Evolutionary conservation across 192 early-diverging fungal genomes (phyloP).

Genomic region (Mortierella alpina): DNA sequence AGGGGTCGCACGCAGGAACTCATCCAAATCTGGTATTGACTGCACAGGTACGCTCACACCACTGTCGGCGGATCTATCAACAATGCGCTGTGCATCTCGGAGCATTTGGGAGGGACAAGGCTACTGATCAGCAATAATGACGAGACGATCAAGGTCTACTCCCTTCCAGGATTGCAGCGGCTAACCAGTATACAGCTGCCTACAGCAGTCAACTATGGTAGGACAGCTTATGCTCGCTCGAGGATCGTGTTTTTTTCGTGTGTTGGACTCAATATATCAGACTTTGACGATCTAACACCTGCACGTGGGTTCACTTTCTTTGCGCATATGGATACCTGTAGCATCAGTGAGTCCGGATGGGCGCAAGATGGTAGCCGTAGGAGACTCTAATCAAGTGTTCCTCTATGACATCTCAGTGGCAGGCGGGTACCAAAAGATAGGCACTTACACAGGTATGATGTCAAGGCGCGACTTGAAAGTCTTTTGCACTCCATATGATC

Average conservation of each 20-base stretch:
- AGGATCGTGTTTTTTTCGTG: too few relatives aligned
- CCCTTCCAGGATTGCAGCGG: slow-evolving; percentile 81
- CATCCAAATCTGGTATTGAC: neutral
- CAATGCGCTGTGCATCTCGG: slow-evolving; percentile 82
- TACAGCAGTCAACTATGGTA: slow-evolving; percentile 89
- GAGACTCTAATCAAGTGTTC: slow-evolving; percentile 88
- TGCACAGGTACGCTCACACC: slow-evolving; percentile 30
- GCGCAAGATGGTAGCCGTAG: slow-evolving; percentile 90
- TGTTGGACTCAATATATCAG: neutral
- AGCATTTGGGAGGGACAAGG: slow-evolving; percentile 67
- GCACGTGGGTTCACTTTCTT: neutral
- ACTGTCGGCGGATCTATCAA: slow-evolving; percentile 73
- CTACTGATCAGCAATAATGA: slow-evolving; percentile 96
- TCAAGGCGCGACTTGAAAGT: neutral
- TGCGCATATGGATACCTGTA: neutral
- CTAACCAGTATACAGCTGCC: slow-evolving; percentile 84
- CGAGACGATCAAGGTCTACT: slow-evolving; percentile 89
- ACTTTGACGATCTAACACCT: neutral
- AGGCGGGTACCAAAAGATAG: slow-evolving; percentile 78
- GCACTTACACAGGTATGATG: slow-evolving; percentile 73
- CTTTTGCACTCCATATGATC: slow-evolving; percentile 10
- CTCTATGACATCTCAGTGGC: slow-evolving; percentile 80
- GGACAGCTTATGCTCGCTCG: neutral
- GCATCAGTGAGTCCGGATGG: slow-evolving; percentile 94
- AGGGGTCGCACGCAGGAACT: neutral